Evolutionary conservation across 306 rosid species (phyloP), one percentile per base, ranked within the genome.

Genomic region (Prunus dulcis): DNA sequence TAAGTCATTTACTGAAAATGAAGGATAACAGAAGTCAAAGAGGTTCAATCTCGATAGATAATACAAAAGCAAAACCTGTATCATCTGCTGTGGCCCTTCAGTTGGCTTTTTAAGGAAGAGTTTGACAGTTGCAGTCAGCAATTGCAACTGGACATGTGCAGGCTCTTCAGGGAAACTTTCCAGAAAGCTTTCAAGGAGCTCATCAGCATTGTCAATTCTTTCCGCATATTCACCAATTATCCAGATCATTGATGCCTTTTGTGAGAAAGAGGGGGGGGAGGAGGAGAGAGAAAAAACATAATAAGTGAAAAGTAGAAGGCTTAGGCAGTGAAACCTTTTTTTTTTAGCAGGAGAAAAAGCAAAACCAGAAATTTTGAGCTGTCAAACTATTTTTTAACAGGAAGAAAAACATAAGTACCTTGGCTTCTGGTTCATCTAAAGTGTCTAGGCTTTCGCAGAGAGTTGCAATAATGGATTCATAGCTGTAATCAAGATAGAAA

Each of bases 21-120:
- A 79, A 43, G 45, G 18, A 25, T 43, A 41, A 47, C 12, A 19
- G 17, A 76, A 79, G 50, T 30, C 18, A 19, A 28, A 67, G 79
- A 62, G 49, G 73, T 67, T 74, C 28, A 62, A 20, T 25, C 2
- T 52, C 69, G 19, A 53, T 67, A 19, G 38, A 61, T 15, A 70
- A 18, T 72, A 80, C 72, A 27, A 64, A 80, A 67, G 63, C 60
- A 53, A 70, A 70, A 96, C 99, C 99, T 96, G 99, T 80, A 96
- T 96, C 99, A 96, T 96, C 76, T 96, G 99, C 85, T 96, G 99
- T 13, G 99, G 99, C 50, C 96, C 97, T 86, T 96, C 97, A 50
- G 99, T 96, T 67, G 99, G 99, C 88, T 96, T 96, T 88, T 96
- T 96, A 75, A 96, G 99, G 77, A 96, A 96, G 82, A 96, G 99